Percentiles rank a stretch among this genome's conserved stretches.
Conservation (phyloP, 73 alveolate species). For the Durusdinium trenchii region DNA sequence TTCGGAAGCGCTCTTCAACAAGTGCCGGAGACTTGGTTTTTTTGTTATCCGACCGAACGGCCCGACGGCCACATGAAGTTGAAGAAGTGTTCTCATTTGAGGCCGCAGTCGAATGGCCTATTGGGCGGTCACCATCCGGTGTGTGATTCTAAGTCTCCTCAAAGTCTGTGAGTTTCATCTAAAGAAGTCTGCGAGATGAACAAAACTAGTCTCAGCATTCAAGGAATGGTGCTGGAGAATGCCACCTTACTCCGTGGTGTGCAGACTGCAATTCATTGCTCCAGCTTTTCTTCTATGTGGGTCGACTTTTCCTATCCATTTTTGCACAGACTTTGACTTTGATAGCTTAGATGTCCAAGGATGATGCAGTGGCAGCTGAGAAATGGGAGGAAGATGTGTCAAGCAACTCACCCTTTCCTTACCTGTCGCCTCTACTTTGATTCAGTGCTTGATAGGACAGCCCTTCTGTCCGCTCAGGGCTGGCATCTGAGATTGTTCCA, state of each 20-base stretch:
- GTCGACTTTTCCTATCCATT: not conserved
- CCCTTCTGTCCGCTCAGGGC: conserved; percentile 74
- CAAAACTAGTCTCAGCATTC: not conserved
- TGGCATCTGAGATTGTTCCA: too few relatives aligned
- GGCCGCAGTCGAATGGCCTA: conserved; percentile 63
- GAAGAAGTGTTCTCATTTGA: not conserved
- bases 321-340: not conserved
- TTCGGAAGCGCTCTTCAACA: not conserved
- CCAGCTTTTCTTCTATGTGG: not conserved
- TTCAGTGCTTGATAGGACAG: not conserved
- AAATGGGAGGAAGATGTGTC: conserved; percentile 24
- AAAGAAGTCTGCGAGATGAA: not conserved
- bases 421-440: not conserved
- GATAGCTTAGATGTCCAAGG: not conserved
- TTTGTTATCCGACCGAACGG: too few relatives aligned
- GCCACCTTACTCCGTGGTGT: conserved; percentile 22
- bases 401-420: not conserved
- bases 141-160: not conserved
- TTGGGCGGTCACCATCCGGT: conserved; percentile 33
- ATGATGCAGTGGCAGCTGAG: conserved; percentile 60
- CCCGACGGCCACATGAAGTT: too few relatives aligned
- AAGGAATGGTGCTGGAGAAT: conserved; percentile 75
- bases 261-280: not conserved
- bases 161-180: too few relatives aligned
- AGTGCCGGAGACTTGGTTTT: too few relatives aligned